Evolutionary conservation across 768 basidiomycete genomes (phyloP).

Genomic region (Suillus sp.): DNA sequence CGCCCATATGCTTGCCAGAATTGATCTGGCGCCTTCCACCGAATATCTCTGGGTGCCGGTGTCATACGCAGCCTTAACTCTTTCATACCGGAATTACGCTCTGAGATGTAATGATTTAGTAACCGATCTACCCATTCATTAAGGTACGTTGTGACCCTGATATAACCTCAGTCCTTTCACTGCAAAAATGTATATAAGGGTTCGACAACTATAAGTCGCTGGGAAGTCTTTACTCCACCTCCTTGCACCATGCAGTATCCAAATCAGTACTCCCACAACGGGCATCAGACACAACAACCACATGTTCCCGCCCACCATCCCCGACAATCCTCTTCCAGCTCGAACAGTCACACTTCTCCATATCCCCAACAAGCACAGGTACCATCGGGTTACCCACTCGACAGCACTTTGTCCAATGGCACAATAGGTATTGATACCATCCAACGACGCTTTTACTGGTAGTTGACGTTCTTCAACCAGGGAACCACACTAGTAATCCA

Average conservation of each 20-base stretch:
- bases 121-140: conserved; percentile 35
- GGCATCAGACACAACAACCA: conserved; percentile 18
- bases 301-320: conserved; percentile 21
- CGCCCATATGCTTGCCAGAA: conserved; percentile 26
- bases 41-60: conserved; percentile 32
- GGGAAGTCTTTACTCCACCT: conserved; percentile 15
- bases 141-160: conserved; percentile 41
- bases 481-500: conserved; percentile 19
- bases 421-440: conserved; percentile 23
- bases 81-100: conserved; percentile 37
- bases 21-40: conserved; percentile 25
- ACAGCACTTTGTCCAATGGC: conserved; percentile 25
- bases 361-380: conserved; percentile 31
- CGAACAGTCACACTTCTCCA: conserved; percentile 23
- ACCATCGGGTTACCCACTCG: conserved; percentile 29
- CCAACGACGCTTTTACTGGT: neutral
- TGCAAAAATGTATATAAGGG: conserved; percentile 37
- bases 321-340: conserved; percentile 19
- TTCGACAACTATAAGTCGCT: conserved; percentile 16
- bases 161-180: conserved; percentile 36
- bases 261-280: conserved; percentile 25
- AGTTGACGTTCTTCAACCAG: conserved; percentile 25
- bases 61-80: conserved; percentile 33
- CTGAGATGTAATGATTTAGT: conserved; percentile 41
- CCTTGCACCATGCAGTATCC: conserved; percentile 29